Percentiles rank a stretch among this genome's conserved stretches.
phyloP scores from a whole-genome alignment of 2,329 filamentous ascomycete genomes.

The Cylindrodendrum hubeiense region DNA sequence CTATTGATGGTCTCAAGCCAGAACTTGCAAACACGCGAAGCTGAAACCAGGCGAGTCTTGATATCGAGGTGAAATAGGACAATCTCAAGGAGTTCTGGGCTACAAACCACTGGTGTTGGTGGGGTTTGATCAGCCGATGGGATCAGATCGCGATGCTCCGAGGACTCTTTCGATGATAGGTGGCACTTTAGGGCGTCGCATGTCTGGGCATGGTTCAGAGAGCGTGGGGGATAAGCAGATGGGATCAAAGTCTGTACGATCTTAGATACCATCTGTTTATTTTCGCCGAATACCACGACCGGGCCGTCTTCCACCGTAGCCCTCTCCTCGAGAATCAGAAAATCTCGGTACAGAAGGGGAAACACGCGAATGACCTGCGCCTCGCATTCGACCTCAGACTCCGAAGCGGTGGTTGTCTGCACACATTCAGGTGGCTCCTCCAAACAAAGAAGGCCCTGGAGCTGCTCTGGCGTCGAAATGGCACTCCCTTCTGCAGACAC shows the following conservation, averaged over 20 bases:
- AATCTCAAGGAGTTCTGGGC: slow-evolving; percentile 43
- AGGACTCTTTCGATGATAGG: background rate
- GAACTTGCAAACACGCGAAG: slow-evolving; percentile 37
- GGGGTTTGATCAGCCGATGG: no score
- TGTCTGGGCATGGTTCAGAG: background rate
- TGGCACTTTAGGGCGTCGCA: background rate
- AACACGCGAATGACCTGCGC: background rate
- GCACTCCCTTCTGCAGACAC: background rate
- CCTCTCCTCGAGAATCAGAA: background rate
- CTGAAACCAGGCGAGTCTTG: slow-evolving; percentile 42
- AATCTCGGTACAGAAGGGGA: background rate
- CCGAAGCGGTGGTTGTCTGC: background rate
- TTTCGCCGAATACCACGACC: no score
- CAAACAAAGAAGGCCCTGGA: background rate
- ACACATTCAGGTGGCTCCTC: background rate
- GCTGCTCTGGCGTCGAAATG: background rate
- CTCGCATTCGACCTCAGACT: background rate
- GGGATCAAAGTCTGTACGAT: no score
- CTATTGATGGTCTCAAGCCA: slow-evolving; percentile 33
- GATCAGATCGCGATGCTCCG: no score
- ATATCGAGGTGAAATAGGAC: slow-evolving; percentile 43
- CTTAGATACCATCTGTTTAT: no score
- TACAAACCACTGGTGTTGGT: background rate
- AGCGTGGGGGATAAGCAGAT: background rate
- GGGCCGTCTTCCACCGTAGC: background rate